Percentiles rank a stretch among this genome's conserved stretches.
Evolutionary conservation across 2,329 filamentous ascomycete genomes (phyloP).

Genomic region (Aspergillus puulaauensis): DNA sequence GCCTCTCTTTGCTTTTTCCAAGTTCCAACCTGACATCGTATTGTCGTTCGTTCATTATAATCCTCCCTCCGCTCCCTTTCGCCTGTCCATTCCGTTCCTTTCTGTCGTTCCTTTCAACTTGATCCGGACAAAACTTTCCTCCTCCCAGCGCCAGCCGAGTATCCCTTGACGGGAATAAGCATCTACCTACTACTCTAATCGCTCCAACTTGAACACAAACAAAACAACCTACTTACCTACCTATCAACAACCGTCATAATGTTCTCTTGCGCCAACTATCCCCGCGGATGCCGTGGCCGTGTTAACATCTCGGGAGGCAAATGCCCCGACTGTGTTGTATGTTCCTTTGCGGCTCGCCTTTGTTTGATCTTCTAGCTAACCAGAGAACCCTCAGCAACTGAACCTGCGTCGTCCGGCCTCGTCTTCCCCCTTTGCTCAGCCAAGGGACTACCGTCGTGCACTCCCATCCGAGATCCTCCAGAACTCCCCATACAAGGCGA

Average conservation of each 20-base stretch:
- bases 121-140: slow-evolving; percentile 3
- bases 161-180: slow-evolving; percentile 20
- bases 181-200: slow-evolving; percentile 5
- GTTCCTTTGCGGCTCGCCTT: slow-evolving; percentile 20
- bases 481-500: slow-evolving; percentile 26
- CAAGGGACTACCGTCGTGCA: slow-evolving; percentile 37
- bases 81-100: slow-evolving; percentile 15
- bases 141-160: slow-evolving; percentile 15
- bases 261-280: slow-evolving; percentile 50
- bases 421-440: slow-evolving; percentile 42
- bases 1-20: slow-evolving; percentile 11
- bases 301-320: slow-evolving; percentile 44
- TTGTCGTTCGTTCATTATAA: slow-evolving; percentile 8
- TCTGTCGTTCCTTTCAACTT: slow-evolving; percentile 10
- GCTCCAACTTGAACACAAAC: slow-evolving; percentile 1
- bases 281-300: slow-evolving; percentile 48
- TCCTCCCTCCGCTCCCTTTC: slow-evolving; percentile 9
- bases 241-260: slow-evolving; percentile 28
- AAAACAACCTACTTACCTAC: background rate
- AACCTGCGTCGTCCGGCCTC: slow-evolving; percentile 40
- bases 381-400: slow-evolving; percentile 25
- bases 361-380: background rate
- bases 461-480: slow-evolving; percentile 34
- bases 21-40: slow-evolving; percentile 16
- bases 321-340: slow-evolving; percentile 47